Evolutionary conservation across 148 eudicot genomes (phyloP), one percentile per base, ranked within the genome.

Genomic region (Diospyros kaki): DNA sequence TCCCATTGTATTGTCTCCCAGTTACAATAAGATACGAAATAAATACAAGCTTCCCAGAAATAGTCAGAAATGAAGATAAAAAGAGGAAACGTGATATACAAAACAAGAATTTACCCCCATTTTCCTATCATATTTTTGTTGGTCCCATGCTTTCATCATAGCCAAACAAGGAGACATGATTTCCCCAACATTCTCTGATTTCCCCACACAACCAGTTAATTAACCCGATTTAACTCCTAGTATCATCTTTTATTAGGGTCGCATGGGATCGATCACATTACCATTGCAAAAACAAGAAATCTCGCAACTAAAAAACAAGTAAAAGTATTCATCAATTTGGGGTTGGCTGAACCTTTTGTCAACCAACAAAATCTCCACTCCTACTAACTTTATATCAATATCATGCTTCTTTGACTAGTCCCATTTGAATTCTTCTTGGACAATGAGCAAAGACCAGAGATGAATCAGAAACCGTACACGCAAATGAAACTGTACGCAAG

Each of bases 161-260:
- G 58, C 71, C 71, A 51, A 68, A 28, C n/a, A 51, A 68, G 43
- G 15, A n/a, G 12, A 18, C 45, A 68, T 68, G 38, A 54, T 68
- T 50, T 69, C 45, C 59, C 1, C 28, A 9, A 28, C 14, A 18
- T 66, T 12, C 14, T 68, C 11, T 6, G 28, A 28, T 28, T 28
- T 28, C 28, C 28, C 28, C 28, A 28, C 28, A 28, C 28, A 28
- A 28, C 28, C 28, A 28, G 28, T 28, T 28, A 28, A 28, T 0
- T 28, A 28, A 0, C 28, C 28, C 28, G n/a, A 28, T 28, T 28
- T 28, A 28, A 28, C 28, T 28, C 28, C 28, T 28, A 28, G 28
- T 28, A 28, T 28, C 51, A 66, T 66, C 52, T 66, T 66, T n/a
- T 66, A 18, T 50, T 4, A 15, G 51, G 0, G 52, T 52, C 3